Conservation (phyloP, 2,329 filamentous ascomycete genomes). For the Ophiognomonia clavigignenti-juglandacearum region DNA sequence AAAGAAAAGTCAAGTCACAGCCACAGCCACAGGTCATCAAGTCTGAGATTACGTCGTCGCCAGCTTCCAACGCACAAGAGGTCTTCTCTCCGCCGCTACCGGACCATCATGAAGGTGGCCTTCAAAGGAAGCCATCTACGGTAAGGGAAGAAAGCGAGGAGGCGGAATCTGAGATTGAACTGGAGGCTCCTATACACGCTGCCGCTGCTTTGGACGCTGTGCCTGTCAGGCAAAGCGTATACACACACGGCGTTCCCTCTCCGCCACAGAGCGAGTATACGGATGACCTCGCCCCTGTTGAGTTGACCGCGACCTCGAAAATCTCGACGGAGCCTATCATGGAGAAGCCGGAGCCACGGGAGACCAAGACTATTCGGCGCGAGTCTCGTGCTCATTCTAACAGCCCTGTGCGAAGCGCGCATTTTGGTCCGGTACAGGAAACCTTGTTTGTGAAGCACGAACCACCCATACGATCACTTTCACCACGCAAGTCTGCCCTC, state of each 20-base stretch:
- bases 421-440: slow-evolving; percentile 57
- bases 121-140: slow-evolving; percentile 36
- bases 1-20: background rate
- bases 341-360: slow-evolving; percentile 12
- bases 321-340: slow-evolving; percentile 10
- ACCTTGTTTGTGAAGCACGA: slow-evolving; percentile 57
- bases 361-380: slow-evolving; percentile 16
- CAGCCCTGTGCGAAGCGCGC: slow-evolving; percentile 64
- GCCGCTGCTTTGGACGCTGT: slow-evolving; percentile 30
- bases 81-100: background rate
- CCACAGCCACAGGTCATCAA: background rate
- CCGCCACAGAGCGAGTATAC: slow-evolving; percentile 14
- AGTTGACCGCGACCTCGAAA: slow-evolving; percentile 12
- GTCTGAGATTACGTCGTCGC: slow-evolving; percentile 1
- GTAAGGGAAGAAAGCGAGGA: slow-evolving; percentile 36
- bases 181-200: slow-evolving; percentile 20
- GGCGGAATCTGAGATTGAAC: slow-evolving; percentile 21
- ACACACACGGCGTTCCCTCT: slow-evolving; percentile 14
- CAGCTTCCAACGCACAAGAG: slow-evolving; percentile 13
- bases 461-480: slow-evolving; percentile 66
- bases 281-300: slow-evolving; percentile 6
- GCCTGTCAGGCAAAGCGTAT: slow-evolving; percentile 27
- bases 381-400: slow-evolving; percentile 38
- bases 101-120: background rate
- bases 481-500: slow-evolving; percentile 72